Percentiles rank a stretch among this genome's conserved stretches.
These are phyloP conservation scores for Teratosphaeria nubilosa DNA, from an alignment of 2,329 filamentous ascomycete species.

Conservation along the genomic window DNA sequence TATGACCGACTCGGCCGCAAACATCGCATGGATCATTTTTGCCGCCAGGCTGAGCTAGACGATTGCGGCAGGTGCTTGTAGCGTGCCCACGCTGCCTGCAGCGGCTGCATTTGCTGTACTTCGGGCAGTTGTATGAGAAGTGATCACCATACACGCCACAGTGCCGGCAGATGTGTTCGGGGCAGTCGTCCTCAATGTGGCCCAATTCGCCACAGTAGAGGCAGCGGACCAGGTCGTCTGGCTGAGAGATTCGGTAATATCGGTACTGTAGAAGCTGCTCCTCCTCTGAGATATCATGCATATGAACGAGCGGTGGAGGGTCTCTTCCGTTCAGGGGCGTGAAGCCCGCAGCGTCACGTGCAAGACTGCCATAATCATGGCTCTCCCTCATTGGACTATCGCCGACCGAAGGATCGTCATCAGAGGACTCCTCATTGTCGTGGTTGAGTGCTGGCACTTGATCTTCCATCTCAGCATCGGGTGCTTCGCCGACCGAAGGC, in stretches of 20 bases:
- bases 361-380: not conserved
- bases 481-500: not conserved
- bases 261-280: constrained; percentile 10
- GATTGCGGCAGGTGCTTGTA: constrained; percentile 2
- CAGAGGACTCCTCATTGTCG: not conserved
- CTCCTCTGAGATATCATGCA: constrained; percentile 5
- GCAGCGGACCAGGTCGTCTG: constrained; percentile 8
- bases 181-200: constrained; percentile 8
- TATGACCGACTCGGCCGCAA: constrained; percentile 11
- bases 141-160: constrained; percentile 6
- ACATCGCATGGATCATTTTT: constrained; percentile 11
- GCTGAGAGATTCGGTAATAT: constrained; percentile 8
- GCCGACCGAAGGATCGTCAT: not conserved
- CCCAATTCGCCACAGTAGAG: constrained; percentile 10
- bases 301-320: not conserved
- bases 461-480: not conserved
- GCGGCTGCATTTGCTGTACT: constrained; percentile 9
- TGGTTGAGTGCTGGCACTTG: not conserved
- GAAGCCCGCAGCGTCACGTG: not conserved
- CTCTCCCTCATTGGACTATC: not conserved
- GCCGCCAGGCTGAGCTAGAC: constrained; percentile 2
- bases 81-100: constrained; percentile 13
- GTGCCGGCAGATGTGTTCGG: constrained; percentile 3
- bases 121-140: constrained; percentile 9
- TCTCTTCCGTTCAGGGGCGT: not conserved